Evolutionary conservation across 345 rosid genomes (phyloP).

Genomic region (Populus deltoides): DNA sequence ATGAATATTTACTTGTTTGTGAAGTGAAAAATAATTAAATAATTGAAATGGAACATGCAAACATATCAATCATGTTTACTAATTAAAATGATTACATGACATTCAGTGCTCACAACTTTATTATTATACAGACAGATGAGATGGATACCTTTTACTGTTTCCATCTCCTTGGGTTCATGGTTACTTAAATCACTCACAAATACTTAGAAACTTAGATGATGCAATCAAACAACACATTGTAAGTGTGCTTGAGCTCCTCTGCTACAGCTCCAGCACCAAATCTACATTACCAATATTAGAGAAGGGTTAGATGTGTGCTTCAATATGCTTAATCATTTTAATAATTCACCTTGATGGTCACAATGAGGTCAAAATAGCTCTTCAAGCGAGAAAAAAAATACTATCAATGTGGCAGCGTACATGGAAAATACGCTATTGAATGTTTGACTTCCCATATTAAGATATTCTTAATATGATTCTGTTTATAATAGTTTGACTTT

Average conservation of each 20-base stretch:
- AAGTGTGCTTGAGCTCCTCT: conserved; percentile 8
- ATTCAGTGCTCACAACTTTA: conserved; percentile 21
- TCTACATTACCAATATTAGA: conserved; percentile 45
- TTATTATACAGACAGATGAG: conserved; percentile 33
- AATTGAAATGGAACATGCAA: conserved; percentile 8
- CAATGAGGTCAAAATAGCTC: neutral
- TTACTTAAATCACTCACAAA: conserved; percentile 26
- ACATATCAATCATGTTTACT: neutral
- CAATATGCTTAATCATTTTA: neutral
- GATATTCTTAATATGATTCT: neutral
- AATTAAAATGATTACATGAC: conserved; percentile 20
- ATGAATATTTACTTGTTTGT: neutral
- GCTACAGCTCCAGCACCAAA: conserved; percentile 88
- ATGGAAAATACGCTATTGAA: neutral
- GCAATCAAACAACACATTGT: conserved; percentile 23
- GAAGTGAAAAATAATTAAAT: neutral
- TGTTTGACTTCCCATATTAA: neutral
- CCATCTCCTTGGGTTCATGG: conserved; percentile 22
- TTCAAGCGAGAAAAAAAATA: neutral
- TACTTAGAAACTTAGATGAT: conserved; percentile 33
- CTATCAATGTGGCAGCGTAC: neutral
- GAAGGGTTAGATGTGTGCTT: conserved; percentile 21
- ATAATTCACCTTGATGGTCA: neutral
- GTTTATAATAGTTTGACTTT: neutral
- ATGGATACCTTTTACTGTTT: conserved; percentile 22